Percentiles rank a stretch among this genome's conserved stretches.
These are phyloP conservation scores for Gyrodon lividus DNA, from an alignment of 768 basidiomycete species.

Conservation along the genomic window DNA sequence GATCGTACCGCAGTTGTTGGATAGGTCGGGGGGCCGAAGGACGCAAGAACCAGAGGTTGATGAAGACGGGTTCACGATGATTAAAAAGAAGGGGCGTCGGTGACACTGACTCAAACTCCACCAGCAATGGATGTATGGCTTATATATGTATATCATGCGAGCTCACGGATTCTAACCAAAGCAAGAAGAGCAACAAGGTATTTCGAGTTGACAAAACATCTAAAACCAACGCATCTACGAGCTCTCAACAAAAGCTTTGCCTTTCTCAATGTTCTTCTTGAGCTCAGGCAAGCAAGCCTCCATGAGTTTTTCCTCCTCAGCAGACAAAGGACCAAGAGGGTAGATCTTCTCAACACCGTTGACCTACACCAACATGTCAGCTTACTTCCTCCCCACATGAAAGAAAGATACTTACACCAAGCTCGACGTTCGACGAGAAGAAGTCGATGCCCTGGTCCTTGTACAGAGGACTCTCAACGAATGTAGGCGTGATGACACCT, in stretches of 20 bases:
- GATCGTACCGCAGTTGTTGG: slow-evolving; percentile 56
- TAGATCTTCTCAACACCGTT: slow-evolving; percentile 94
- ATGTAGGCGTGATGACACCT: slow-evolving; percentile 73
- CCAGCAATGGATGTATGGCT: neutral
- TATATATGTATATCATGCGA: neutral
- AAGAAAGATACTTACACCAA: slow-evolving; percentile 62
- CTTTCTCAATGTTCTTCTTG: slow-evolving; percentile 98
- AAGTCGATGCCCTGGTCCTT: slow-evolving; percentile 85
- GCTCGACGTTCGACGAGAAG: slow-evolving; percentile 93
- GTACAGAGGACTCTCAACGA: slow-evolving; percentile 87
- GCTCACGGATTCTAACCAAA: neutral
- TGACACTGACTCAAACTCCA: slow-evolving; percentile 16
- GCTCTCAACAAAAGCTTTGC: slow-evolving; percentile 67
- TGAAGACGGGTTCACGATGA: slow-evolving; percentile 89
- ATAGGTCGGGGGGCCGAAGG: slow-evolving; percentile 30
- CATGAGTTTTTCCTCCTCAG: slow-evolving; percentile 83
- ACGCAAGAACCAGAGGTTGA: slow-evolving; percentile 73
- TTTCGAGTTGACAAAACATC: slow-evolving; percentile 13
- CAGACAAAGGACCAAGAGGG: slow-evolving; percentile 74
- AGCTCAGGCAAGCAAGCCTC: slow-evolving; percentile 88
- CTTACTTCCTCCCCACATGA: neutral
- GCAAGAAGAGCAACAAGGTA: slow-evolving; percentile 16
- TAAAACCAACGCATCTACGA: slow-evolving; percentile 22
- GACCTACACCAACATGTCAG: slow-evolving; percentile 38
- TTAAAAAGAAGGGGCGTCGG: slow-evolving; percentile 55